These are phyloP conservation scores for Xylariaceae sp. DNA, from an alignment of 2,329 filamentous ascomycete genomes.

Conservation along the genomic window DNA sequence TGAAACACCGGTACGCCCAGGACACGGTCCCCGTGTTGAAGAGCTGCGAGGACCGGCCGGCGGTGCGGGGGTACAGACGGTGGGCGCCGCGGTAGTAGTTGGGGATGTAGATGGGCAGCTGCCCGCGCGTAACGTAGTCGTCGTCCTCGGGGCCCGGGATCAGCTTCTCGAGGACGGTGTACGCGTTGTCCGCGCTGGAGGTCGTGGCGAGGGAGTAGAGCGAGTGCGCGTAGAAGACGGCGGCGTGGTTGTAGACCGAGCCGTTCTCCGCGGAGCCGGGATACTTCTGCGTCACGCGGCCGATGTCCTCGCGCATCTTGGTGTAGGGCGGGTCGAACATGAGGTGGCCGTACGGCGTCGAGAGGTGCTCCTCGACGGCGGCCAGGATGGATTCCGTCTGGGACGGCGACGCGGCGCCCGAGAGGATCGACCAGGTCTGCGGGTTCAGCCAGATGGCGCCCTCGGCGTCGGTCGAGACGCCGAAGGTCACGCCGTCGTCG, in stretches of 20 bases:
- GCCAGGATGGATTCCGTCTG: constrained; percentile 43
- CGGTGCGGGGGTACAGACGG: constrained; percentile 45
- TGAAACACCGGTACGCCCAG: constrained; percentile 53
- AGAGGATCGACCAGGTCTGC: constrained; percentile 52
- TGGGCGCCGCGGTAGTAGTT: constrained; percentile 56
- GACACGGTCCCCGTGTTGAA: constrained; percentile 57
- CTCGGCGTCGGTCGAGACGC: constrained; percentile 46
- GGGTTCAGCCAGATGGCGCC: constrained; percentile 57
- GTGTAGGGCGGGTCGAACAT: constrained; percentile 55
- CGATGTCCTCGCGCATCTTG: constrained; percentile 55
- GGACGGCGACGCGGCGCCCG: constrained; percentile 42
- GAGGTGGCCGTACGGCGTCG: constrained; percentile 49
- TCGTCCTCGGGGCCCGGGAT: constrained; percentile 49
- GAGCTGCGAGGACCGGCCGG: constrained; percentile 52
- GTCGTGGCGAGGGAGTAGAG: constrained; percentile 47
- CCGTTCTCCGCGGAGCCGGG: constrained; percentile 56
- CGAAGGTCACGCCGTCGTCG: constrained; percentile 50
- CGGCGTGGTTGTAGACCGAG: constrained; percentile 55
- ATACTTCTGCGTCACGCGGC: constrained; percentile 56
- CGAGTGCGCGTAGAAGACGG: constrained; percentile 51
- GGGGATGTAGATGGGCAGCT: constrained; percentile 54
- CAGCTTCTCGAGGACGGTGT: constrained; percentile 47
- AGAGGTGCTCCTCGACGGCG: constrained; percentile 48
- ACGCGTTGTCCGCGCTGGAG: constrained; percentile 47
- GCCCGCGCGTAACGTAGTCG: constrained; percentile 50